Percentiles rank a stretch among this genome's conserved stretches.
These are phyloP conservation scores for Parastagonospora avenae DNA, from an alignment of 2,329 filamentous ascomycete species.

Conservation along the genomic window DNA sequence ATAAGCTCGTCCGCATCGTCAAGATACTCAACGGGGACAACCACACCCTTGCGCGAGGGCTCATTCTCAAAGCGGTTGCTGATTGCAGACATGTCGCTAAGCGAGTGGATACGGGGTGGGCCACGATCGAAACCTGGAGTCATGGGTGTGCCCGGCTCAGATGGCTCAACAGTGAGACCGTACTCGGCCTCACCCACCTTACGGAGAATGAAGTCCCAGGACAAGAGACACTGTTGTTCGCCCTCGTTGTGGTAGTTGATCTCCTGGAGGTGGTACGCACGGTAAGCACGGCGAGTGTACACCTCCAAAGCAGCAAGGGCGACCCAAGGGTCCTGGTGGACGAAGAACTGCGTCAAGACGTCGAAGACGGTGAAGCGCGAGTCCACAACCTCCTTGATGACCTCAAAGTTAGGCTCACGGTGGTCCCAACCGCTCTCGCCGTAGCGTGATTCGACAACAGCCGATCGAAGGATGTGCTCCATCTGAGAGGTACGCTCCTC, in stretches of 20 bases:
- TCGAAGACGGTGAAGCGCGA: conserved; percentile 99
- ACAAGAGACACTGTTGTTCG: conserved; percentile 78
- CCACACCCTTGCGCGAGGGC: conserved; percentile 87
- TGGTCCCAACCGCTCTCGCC: conserved; percentile 98
- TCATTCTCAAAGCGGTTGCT: conserved; percentile 72
- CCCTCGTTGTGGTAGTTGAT: conserved; percentile 83
- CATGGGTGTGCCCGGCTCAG: conserved; percentile 71
- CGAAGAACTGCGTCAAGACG: conserved; percentile 93
- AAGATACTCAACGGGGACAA: conserved; percentile 89
- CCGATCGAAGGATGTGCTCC: conserved; percentile 97
- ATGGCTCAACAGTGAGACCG: conserved; percentile 77
- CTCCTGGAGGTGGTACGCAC: conserved; percentile 88
- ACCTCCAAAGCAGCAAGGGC: conserved; percentile 92
- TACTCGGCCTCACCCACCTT: conserved; percentile 94
- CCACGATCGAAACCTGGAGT: conserved; percentile 70
- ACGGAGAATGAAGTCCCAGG: conserved; percentile 94
- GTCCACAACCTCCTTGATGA: conserved; percentile 97
- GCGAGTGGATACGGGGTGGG: conserved; percentile 81
- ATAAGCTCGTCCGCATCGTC: conserved; percentile 92
- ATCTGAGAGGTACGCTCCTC: conserved; percentile 95
- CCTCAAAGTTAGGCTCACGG: conserved; percentile 83
- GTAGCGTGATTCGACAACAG: conserved; percentile 95
- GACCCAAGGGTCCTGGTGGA: conserved; percentile 92
- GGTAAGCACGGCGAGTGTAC: conserved; percentile 94
- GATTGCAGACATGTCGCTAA: conserved; percentile 95